Evolutionary conservation across 192 early-diverging fungal species (phyloP), one percentile per base, ranked within the genome.

Genomic region (Coemansia sp.): DNA sequence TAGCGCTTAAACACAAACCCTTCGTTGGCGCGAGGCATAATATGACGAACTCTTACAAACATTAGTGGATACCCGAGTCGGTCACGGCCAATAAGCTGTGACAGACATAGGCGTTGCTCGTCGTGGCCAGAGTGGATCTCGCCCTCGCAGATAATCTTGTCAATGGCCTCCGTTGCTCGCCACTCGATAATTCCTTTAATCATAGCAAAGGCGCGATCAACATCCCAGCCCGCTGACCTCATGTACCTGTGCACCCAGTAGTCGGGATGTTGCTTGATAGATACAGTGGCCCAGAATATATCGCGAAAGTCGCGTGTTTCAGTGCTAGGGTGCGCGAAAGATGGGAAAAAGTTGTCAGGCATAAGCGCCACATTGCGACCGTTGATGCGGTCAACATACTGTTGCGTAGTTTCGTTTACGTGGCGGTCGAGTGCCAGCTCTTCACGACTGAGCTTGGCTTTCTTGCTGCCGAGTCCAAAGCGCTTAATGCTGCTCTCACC

Each of bases 11-110:
- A 63, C 27, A 65, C 75, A 49, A 59, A 63, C 8, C 44, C 49
- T 47, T 74, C 68, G 52, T 63, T 64, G 24, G 71, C 72, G 3
- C 75, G 80, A 11, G 75, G 75, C 80, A 77, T 83, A 35, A 74
- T 74, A 2, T 59, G 58, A 3, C 68, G 65, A 1, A 74, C 72
- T 4, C 61, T 62, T 4, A 71, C 58, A 39, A 68, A 71, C 29
- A 68, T 58, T 18, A 77, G 71, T 3, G 75, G 74, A n/a, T 47
- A 62, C 1, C 75, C 75, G 5, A 74, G 60, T 0, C 64, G 44
- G 56, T 83, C 75, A 2, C 58, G 61, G 29, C 71, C 80, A 16
- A 83, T 39, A 9, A 83, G 69, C 65, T 61, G 59, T 13, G 63
- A 56, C 5, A 74, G 37, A 22, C 71, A 71, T 16, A 74, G 49